A percentile compares a stretch with the other conserved stretches of the same genome.
Conservation (phyloP, 1,139 yeast genomes). For the Citeromyces siamensis region DNA sequence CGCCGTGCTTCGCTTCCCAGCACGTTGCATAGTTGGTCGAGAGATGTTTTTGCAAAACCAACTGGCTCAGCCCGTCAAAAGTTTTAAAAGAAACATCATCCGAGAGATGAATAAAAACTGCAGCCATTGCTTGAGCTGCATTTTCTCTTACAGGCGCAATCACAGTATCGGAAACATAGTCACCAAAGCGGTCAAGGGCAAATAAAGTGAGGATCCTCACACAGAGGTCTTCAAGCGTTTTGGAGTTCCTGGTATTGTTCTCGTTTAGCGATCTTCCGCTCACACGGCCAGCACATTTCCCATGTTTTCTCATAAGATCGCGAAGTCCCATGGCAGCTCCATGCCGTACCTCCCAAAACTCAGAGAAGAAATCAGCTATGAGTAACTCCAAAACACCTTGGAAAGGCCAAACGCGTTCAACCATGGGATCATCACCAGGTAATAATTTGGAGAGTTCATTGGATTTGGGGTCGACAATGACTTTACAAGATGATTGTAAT, state of each 20-base stretch:
- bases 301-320: conserved; percentile 78
- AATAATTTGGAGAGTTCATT: conserved; percentile 59
- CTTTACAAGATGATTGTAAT: conserved; percentile 61
- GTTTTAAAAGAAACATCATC: conserved; percentile 43
- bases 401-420: conserved; percentile 85
- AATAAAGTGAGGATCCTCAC: conserved; percentile 79
- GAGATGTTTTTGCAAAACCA: conserved; percentile 55
- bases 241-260: conserved; percentile 53
- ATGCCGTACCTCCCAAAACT: conserved; percentile 91
- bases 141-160: conserved; percentile 98
- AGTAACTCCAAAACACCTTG: conserved; percentile 93
- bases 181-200: conserved; percentile 93
- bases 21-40: conserved; percentile 27
- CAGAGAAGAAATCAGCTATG: conserved; percentile 70
- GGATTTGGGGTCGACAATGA: conserved; percentile 72
- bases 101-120: conserved; percentile 63
- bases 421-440: conserved; percentile 64
- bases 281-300: conserved; percentile 77
- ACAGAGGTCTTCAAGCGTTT: conserved; percentile 78
- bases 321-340: conserved; percentile 92
- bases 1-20: conserved; percentile 99
- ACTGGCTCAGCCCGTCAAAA: conserved; percentile 51
- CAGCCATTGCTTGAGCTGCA: conserved; percentile 91
- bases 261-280: conserved; percentile 46
- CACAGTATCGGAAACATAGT: conserved; percentile 93